Evolutionary conservation across 140 eudicot species (phyloP).

Genomic region (Oenanthe javanica): DNA sequence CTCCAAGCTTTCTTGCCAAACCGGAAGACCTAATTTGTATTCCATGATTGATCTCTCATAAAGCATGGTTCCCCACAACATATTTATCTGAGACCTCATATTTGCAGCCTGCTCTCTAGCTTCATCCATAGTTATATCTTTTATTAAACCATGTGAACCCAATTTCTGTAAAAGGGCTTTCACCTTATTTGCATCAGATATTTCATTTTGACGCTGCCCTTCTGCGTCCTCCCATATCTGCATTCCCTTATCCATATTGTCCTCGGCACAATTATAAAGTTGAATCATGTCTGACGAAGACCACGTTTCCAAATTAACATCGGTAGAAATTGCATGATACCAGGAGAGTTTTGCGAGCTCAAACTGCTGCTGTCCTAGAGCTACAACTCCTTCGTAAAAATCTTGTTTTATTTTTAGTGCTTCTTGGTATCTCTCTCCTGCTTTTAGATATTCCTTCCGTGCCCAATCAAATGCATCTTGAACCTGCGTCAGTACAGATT

Average conservation of each 20-base stretch:
- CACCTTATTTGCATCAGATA: constrained; percentile 30
- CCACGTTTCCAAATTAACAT: constrained; percentile 50
- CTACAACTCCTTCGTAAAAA: constrained; percentile 78
- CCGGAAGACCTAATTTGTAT: constrained; percentile 70
- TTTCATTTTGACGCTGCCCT: constrained; percentile 27
- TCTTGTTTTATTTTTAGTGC: constrained; percentile 70
- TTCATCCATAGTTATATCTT: constrained; percentile 38
- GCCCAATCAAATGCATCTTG: constrained; percentile 73
- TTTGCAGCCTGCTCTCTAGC: constrained; percentile 47
- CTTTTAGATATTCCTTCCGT: constrained; percentile 51
- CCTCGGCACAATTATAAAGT: constrained; percentile 82
- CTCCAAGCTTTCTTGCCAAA: constrained; percentile 94
- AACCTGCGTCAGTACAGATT: constrained; percentile 35
- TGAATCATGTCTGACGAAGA: constrained; percentile 41
- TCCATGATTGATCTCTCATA: constrained; percentile 95
- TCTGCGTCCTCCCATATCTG: constrained; percentile 74
- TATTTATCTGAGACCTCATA: constrained; percentile 64
- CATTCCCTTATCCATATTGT: constrained; percentile 81
- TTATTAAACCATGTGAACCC: constrained; percentile 27
- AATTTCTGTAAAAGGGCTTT: constrained; percentile 35
- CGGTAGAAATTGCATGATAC: constrained; percentile 60
- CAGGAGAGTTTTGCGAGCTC: constrained; percentile 88
- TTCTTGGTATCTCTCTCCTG: constrained; percentile 70
- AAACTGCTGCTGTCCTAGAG: constrained; percentile 81
- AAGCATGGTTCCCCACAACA: constrained; percentile 87